phyloP scores from a whole-genome alignment of 2,329 filamentous ascomycete genomes.

The Xenosphaeropsis pyriputrescens region DNA sequence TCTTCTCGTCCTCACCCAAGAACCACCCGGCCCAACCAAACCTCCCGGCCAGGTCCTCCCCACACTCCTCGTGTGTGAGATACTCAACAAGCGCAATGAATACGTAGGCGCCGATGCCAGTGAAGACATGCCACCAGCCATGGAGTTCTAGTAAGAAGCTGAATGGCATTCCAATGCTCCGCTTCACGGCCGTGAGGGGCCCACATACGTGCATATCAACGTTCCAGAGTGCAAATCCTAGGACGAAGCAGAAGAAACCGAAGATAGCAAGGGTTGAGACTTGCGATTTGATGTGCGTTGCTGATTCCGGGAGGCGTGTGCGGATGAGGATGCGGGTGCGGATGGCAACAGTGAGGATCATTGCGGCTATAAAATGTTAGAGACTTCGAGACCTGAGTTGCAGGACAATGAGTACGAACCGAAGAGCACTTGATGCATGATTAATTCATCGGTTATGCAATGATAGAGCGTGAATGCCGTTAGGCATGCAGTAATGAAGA shows the following conservation, averaged over 20 bases:
- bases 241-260: background rate
- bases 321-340: slow-evolving; percentile 15
- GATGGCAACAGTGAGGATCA: slow-evolving; percentile 9
- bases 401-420: slow-evolving; percentile 3
- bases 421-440: slow-evolving; percentile 13
- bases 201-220: slow-evolving; percentile 38
- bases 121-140: slow-evolving; percentile 50
- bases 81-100: slow-evolving; percentile 19
- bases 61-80: slow-evolving; percentile 17
- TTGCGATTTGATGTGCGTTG: too few relatives aligned
- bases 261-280: too few relatives aligned
- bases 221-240: slow-evolving; percentile 30
- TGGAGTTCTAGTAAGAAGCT: slow-evolving; percentile 42
- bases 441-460: slow-evolving; percentile 12
- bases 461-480: slow-evolving; percentile 25
- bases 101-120: slow-evolving; percentile 31
- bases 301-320: slow-evolving; percentile 6
- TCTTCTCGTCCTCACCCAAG: too few relatives aligned
- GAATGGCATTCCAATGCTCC: slow-evolving; percentile 34
- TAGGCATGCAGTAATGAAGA: slow-evolving; percentile 24
- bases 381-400: too few relatives aligned
- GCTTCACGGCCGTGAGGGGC: slow-evolving; percentile 28
- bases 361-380: slow-evolving; percentile 5
- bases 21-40: slow-evolving; percentile 14
- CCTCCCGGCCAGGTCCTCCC: slow-evolving; percentile 9